phyloP scores from a whole-genome alignment of 2,329 filamentous ascomycete genomes.

The Emericellopsis cladophorae region DNA sequence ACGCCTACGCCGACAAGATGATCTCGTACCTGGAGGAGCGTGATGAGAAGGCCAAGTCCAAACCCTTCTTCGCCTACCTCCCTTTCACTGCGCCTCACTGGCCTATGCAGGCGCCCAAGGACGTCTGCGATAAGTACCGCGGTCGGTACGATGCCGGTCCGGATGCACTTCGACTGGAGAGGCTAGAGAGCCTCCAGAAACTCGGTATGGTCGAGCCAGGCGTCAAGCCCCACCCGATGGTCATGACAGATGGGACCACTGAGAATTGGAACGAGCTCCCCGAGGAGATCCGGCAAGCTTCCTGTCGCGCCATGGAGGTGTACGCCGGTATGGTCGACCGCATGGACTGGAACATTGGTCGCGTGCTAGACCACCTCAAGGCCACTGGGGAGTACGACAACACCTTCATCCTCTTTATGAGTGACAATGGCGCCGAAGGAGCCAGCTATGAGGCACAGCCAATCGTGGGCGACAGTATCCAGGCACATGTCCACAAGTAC shows the following conservation, averaged over 20 bases:
- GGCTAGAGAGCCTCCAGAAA: constrained; percentile 30
- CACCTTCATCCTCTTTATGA: constrained; percentile 51
- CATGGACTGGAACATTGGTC: constrained; percentile 48
- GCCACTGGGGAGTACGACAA: constrained; percentile 46
- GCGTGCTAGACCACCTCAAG: constrained; percentile 42
- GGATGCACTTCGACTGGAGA: constrained; percentile 26
- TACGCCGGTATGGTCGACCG: constrained; percentile 53
- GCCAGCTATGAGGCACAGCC: constrained; percentile 38
- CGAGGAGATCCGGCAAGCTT: constrained; percentile 14
- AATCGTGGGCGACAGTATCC: constrained; percentile 33
- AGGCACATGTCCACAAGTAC: constrained; percentile 41
- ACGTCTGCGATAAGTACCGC: constrained; percentile 31
- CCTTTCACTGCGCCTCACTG: constrained; percentile 27
- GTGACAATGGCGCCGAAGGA: constrained; percentile 50
- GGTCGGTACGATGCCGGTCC: constrained; percentile 36
- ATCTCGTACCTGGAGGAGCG: constrained; percentile 27
- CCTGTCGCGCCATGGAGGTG: constrained; percentile 18
- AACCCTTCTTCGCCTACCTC: constrained; percentile 6
- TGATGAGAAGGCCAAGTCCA: constrained; percentile 6
- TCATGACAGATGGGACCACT: constrained; percentile 17
- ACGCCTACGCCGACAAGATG: constrained; percentile 38
- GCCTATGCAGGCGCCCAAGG: constrained; percentile 35
- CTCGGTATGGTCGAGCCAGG: constrained; percentile 21
- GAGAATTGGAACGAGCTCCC: constrained; percentile 33
- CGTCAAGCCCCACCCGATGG: constrained; percentile 9